Evolutionary conservation across 495 filamentous ascomycete species (phyloP).

Genomic region (Hamigera avellanea): DNA sequence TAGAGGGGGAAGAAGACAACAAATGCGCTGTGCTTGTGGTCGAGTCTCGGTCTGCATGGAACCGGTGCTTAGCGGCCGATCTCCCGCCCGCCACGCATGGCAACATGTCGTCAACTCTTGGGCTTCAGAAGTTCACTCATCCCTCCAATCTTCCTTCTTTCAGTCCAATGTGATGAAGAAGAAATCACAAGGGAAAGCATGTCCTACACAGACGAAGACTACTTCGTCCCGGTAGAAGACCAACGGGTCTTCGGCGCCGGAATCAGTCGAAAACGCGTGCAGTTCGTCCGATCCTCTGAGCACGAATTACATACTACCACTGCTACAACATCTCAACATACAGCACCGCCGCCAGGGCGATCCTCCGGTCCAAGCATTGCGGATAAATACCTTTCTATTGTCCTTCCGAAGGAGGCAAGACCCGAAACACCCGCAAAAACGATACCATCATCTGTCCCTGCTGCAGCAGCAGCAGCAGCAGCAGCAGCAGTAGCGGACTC

Average conservation of each 20-base stretch:
- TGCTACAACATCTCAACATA: slow-evolving; percentile 9
- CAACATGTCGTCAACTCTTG: background rate
- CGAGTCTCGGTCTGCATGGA: background rate
- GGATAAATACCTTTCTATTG: slow-evolving; percentile 61
- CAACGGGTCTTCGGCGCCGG: slow-evolving; percentile 72
- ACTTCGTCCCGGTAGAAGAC: slow-evolving; percentile 57
- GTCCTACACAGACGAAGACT: slow-evolving; percentile 34
- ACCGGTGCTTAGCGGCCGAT: slow-evolving; percentile 3
- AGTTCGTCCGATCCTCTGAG: slow-evolving; percentile 62
- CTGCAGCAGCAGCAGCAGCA: too few species aligned
- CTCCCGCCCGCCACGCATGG: slow-evolving; percentile 9
- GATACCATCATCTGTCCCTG: too few species aligned
- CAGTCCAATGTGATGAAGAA: too few species aligned
- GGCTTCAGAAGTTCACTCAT: background rate
- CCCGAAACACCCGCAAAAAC: slow-evolving; percentile 7
- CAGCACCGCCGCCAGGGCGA: slow-evolving; percentile 3
- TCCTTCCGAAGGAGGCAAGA: slow-evolving; percentile 36
- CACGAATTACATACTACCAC: slow-evolving; percentile 32
- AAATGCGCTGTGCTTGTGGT: background rate
- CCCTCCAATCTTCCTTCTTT: background rate
- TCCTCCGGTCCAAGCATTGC: slow-evolving; percentile 24
- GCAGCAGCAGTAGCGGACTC: background rate
- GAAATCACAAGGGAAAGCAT: too few species aligned
- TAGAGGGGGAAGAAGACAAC: background rate
- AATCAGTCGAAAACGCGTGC: slow-evolving; percentile 63